These are phyloP conservation scores for Cladobotryum protrusum DNA, from an alignment of 2,329 filamentous ascomycete species.

Conservation along the genomic window DNA sequence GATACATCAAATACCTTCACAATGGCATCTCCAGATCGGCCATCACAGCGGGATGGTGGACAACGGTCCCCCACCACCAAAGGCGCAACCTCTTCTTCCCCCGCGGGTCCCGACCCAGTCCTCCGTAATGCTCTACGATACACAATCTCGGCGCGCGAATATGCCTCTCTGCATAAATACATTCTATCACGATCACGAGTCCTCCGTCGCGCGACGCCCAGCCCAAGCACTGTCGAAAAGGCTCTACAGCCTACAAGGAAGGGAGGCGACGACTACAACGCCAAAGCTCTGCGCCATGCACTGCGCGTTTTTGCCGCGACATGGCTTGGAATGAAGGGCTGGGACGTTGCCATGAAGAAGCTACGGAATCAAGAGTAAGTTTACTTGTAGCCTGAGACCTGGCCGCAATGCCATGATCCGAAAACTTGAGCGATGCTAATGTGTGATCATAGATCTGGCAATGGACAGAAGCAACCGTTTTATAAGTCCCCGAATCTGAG, in stretches of 20 bases:
- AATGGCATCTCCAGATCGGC: too few species aligned
- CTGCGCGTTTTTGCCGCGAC: conserved; percentile 64
- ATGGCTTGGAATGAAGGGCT: conserved; percentile 57
- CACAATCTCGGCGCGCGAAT: conserved; percentile 79
- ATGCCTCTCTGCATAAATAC: conserved; percentile 76
- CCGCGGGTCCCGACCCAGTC: conserved; percentile 52
- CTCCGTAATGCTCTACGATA: conserved; percentile 82
- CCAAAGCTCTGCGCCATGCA: conserved; percentile 63
- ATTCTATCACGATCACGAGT: conserved; percentile 65
- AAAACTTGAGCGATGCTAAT: background rate
- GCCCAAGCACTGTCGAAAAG: conserved; percentile 47
- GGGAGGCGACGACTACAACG: conserved; percentile 59
- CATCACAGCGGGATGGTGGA: too few species aligned
- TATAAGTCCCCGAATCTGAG: conserved; percentile 65
- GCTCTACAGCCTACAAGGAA: conserved; percentile 26
- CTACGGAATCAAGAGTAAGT: conserved; percentile 44
- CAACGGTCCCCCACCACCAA: background rate
- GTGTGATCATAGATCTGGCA: conserved; percentile 9
- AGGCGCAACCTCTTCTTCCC: background rate
- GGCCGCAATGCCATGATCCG: too few species aligned
- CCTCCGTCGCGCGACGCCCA: conserved; percentile 49
- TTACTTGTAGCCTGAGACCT: background rate
- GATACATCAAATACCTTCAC: too few species aligned
- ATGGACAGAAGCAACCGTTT: conserved; percentile 44
- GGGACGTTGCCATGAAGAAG: conserved; percentile 45